These are phyloP conservation scores for Athelia psychrophila DNA, from an alignment of 1,284 basidiomycete genomes.

Conservation along the genomic window DNA sequence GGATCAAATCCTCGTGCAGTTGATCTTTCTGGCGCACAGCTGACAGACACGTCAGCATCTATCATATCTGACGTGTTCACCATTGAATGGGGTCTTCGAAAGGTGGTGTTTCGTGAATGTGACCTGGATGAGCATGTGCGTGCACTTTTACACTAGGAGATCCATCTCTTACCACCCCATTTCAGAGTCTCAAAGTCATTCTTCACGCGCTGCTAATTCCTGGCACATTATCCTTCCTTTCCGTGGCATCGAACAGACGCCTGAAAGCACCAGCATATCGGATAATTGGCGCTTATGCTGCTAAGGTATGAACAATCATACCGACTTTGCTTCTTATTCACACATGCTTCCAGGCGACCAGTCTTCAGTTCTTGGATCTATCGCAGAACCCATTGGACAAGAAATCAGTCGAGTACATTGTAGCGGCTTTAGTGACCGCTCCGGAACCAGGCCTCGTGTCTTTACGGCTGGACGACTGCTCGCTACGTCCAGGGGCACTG, in stretches of 20 bases:
- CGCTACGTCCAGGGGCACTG: constrained; percentile 65
- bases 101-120: constrained; percentile 79
- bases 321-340: constrained; percentile 1
- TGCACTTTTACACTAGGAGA: constrained; percentile 9
- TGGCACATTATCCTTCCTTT: constrained; percentile 78
- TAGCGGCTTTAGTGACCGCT: constrained; percentile 60
- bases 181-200: constrained; percentile 82
- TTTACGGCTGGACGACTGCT: constrained; percentile 81
- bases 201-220: constrained; percentile 89
- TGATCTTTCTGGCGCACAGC: constrained; percentile 75
- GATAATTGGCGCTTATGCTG: constrained; percentile 77
- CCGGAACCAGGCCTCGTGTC: constrained; percentile 67
- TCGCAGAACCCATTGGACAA: constrained; percentile 88
- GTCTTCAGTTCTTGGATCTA: constrained; percentile 82
- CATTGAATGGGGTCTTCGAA: constrained; percentile 87
- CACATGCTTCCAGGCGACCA: constrained; percentile 53
- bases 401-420: constrained; percentile 79
- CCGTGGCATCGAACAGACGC: constrained; percentile 83
- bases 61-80: constrained; percentile 87
- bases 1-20: constrained; percentile 60
- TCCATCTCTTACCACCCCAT: constrained; percentile 2
- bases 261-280: constrained; percentile 81
- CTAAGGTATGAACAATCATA: constrained; percentile 46
- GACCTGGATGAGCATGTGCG: constrained; percentile 77
- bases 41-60: constrained; percentile 68